Conservation (phyloP, 2,329 filamentous ascomycete species). For the Sclerotinia sclerotiorum region DNA sequence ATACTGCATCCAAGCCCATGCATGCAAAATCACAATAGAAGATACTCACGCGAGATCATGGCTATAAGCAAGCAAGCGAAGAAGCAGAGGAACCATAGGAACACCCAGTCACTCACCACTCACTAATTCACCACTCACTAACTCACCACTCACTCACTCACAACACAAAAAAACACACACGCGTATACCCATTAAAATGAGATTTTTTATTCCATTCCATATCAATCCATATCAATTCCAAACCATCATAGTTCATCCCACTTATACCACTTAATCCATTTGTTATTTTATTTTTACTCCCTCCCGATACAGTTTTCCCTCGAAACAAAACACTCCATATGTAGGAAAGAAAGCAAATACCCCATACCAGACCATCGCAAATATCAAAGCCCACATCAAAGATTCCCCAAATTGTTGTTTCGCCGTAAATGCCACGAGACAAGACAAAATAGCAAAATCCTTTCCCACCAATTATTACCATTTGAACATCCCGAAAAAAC, state of each 20-base stretch:
- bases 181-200: not conserved
- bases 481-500: constrained; percentile 7
- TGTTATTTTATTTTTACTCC: constrained; percentile 8
- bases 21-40: not conserved
- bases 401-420: constrained; percentile 5
- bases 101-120: not conserved
- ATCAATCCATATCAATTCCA: not conserved
- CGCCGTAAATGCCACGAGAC: constrained; percentile 16
- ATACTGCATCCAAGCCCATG: not conserved
- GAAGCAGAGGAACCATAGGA: not conserved
- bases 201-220: constrained; percentile 10
- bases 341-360: constrained; percentile 2
- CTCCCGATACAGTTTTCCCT: constrained; percentile 1
- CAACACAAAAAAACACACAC: not conserved
- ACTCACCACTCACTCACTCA: too few relatives aligned
- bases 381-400: constrained; percentile 11
- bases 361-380: constrained; percentile 7
- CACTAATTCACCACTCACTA: not conserved
- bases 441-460: constrained; percentile 8
- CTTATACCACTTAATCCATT: not conserved
- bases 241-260: constrained; percentile 1
- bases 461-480: constrained; percentile 13
- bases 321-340: constrained; percentile 1
- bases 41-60: not conserved
- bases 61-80: not conserved